Base-by-base conservation (phyloP, 2,329 filamentous ascomycete species). In the Ciborinia camelliae region DNA sequence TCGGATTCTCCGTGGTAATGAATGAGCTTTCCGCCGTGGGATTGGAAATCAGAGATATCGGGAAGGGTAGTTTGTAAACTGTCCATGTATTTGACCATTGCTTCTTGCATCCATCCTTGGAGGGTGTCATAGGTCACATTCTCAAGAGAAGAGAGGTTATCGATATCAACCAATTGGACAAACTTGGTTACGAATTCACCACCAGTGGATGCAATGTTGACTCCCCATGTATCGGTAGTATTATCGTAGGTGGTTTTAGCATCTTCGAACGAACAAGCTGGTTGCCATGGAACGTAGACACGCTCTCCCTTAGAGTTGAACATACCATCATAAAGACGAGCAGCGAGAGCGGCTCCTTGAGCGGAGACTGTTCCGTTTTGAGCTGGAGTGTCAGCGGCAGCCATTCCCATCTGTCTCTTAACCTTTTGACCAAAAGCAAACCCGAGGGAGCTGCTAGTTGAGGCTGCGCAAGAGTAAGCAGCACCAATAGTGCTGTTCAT, bases 1-100 rank as follows among this genome's bases (percentile, higher is more conserved):
- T 86, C 84, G 0, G 80, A 81, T 73, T 86, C 83, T 61, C 83
- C 84, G 73, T 86, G 84, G 76, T 80, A 84, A 72, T 86, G 83
- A 14, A 87, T 74, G 4, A 86, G 73, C 73, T 86, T 86, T 60
- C 82, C 83, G 30, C 83, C 84, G 0, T 76, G 69, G 2, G 75
- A 64, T 39, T 81, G 75, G 76, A 85, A 85, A 10, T 75, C 68
- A 0, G 79, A 81, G 0, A 86, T 76, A 68, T 86, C 83, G 0
- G 82, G 81, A 30, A 79, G 70, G 1, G 80, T 84, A 10, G 82
- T 86, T 69, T 86, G 83, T 4, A 85, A 76, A 55, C 73, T 80
- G 69, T 83, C 81, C 37, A 76, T 66, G 73, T 83, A 86, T 47
- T 76, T 76, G 54, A 79, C 70, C 77, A 80, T 78, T 7, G 79